phyloP scores from a whole-genome alignment of 768 basidiomycete species.

The Trametopsis cervina region DNA sequence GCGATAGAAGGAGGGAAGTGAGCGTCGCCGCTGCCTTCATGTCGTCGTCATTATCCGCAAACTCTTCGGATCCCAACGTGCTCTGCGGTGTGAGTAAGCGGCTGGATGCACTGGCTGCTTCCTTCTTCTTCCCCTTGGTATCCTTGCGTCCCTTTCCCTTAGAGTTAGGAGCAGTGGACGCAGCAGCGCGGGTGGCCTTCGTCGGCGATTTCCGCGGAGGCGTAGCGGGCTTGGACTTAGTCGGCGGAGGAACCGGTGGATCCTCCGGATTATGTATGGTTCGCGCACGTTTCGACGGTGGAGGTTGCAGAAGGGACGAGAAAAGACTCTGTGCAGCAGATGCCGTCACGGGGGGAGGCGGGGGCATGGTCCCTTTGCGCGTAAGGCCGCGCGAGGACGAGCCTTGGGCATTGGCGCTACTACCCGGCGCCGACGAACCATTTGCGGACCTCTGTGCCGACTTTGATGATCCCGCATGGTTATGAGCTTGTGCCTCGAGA shows the following conservation, averaged over 20 bases:
- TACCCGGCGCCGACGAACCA: slow-evolving; percentile 45
- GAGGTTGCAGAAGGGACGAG: slow-evolving; percentile 67
- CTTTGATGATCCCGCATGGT: slow-evolving; percentile 28
- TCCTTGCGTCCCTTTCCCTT: slow-evolving; percentile 18
- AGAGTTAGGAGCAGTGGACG: slow-evolving; percentile 7
- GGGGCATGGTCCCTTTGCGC: slow-evolving; percentile 23
- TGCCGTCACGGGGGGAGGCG: slow-evolving; percentile 25
- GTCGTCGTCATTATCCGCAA: slow-evolving; percentile 36
- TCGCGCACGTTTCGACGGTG: slow-evolving; percentile 68
- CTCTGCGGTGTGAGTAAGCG: slow-evolving; percentile 14
- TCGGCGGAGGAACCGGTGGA: slow-evolving; percentile 55
- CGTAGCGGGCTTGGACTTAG: slow-evolving; percentile 20
- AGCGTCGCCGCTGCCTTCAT: slow-evolving; percentile 81
- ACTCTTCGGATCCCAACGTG: slow-evolving; percentile 8
- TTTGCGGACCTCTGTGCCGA: slow-evolving; percentile 23
- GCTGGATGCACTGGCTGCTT: slow-evolving; percentile 12
- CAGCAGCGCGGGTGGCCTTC: slow-evolving; percentile 15
- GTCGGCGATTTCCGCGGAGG: slow-evolving; percentile 15
- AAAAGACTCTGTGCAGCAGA: slow-evolving; percentile 57
- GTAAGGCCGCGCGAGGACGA: slow-evolving; percentile 12
- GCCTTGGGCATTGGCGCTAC: slow-evolving; percentile 40
- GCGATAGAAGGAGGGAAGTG: slow-evolving; percentile 61
- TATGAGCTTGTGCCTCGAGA: slow-evolving; percentile 54
- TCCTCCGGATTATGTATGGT: slow-evolving; percentile 73
- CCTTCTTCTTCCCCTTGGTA: slow-evolving; percentile 16